phyloP scores from a whole-genome alignment of 371 early-diverging fungal genomes.

The Apophysomyces sp. region DNA sequence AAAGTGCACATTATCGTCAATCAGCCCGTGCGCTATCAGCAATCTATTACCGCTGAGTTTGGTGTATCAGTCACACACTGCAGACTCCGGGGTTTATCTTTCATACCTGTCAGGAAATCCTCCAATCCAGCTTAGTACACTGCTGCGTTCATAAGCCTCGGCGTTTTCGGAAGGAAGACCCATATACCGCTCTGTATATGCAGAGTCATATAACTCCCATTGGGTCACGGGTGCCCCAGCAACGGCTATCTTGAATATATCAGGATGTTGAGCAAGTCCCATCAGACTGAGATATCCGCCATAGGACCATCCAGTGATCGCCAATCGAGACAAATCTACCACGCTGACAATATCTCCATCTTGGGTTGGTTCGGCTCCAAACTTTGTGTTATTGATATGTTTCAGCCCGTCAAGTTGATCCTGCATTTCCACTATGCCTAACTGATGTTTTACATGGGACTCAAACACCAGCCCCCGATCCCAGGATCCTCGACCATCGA shows the following conservation, averaged over 20 bases:
- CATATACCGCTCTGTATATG: conserved; percentile 82
- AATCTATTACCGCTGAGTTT: conserved; percentile 59
- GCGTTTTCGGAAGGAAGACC: conserved; percentile 55
- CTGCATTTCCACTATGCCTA: conserved; percentile 67
- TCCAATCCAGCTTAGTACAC: conserved; percentile 52
- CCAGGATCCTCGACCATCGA: conserved; percentile 76
- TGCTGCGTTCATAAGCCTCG: conserved; percentile 52
- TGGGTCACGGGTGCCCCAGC: conserved; percentile 81
- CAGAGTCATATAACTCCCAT: conserved; percentile 76
- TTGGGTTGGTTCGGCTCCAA: conserved; percentile 40
- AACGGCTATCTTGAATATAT: conserved; percentile 67
- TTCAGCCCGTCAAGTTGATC: conserved; percentile 73
- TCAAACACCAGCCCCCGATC: conserved; percentile 75
- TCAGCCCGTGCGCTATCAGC: conserved; percentile 74
- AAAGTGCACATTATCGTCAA: conserved; percentile 86
- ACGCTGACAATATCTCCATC: conserved; percentile 20
- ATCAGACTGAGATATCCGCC: conserved; percentile 78
- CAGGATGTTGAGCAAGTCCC: conserved; percentile 64
- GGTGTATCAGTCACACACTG: not conserved
- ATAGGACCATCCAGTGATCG: conserved; percentile 74
- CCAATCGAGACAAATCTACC: conserved; percentile 61
- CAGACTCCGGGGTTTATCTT: not conserved
- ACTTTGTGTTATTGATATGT: conserved; percentile 45
- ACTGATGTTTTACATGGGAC: conserved; percentile 42
- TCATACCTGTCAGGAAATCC: conserved; percentile 64